These are phyloP conservation scores for Arthrobotrys megalospora DNA, from an alignment of 2,329 filamentous ascomycete species.

Conservation along the genomic window DNA sequence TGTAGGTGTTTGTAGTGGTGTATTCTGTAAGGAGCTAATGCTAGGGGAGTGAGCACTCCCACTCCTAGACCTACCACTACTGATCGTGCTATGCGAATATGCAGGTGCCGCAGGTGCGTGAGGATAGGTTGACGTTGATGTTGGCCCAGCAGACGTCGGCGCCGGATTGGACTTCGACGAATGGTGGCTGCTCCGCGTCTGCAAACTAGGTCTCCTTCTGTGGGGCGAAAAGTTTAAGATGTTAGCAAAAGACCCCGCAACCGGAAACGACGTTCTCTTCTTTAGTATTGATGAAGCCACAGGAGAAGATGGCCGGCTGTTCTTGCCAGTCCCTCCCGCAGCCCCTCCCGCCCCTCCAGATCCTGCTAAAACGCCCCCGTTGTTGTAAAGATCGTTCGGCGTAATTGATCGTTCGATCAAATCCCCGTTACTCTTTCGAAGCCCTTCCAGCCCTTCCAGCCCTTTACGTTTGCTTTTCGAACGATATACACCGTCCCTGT, in stretches of 20 bases:
- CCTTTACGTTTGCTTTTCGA: slow-evolving; percentile 59
- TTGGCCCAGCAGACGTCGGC: slow-evolving; percentile 58
- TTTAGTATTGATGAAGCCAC: slow-evolving; percentile 54
- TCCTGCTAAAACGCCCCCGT: slow-evolving; percentile 54
- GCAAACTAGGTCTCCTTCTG: slow-evolving; percentile 61
- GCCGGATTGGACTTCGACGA: slow-evolving; percentile 54
- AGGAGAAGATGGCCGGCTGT: slow-evolving; percentile 59
- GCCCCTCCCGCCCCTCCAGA: slow-evolving; percentile 41
- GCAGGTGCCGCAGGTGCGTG: slow-evolving; percentile 56
- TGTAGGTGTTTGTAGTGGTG: slow-evolving; percentile 55
- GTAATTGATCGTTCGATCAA: slow-evolving; percentile 58
- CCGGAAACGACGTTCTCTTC: slow-evolving; percentile 60
- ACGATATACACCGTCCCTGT: slow-evolving; percentile 59
- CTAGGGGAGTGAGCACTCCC: slow-evolving; percentile 60
- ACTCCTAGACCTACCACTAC: slow-evolving; percentile 55
- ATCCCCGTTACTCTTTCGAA: slow-evolving; percentile 57
- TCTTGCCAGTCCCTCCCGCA: slow-evolving; percentile 35
- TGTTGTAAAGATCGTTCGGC: slow-evolving; percentile 56
- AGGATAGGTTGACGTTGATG: slow-evolving; percentile 54
- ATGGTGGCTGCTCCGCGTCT: slow-evolving; percentile 59
- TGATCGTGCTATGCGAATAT: slow-evolving; percentile 55
- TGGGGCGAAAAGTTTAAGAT: slow-evolving; percentile 61
- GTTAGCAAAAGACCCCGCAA: slow-evolving; percentile 61
- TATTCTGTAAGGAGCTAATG: slow-evolving; percentile 56
- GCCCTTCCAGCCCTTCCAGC: slow-evolving; percentile 52